Conservation (phyloP, 371 early-diverging fungal genomes). For the Rhizopus sp. region DNA sequence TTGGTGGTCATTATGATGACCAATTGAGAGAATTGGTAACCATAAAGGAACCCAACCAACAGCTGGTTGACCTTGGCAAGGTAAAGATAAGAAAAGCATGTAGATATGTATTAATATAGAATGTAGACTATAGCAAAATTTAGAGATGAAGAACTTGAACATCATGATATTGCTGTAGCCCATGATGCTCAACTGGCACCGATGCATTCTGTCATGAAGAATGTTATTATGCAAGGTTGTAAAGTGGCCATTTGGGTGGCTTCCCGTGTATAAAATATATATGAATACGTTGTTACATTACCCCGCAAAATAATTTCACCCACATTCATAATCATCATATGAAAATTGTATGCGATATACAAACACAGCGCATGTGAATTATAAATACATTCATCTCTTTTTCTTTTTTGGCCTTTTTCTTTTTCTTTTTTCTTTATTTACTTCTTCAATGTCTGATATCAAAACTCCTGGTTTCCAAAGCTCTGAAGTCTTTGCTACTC, state of each 20-base stretch:
- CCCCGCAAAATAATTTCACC: background rate
- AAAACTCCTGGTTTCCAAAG: conserved; percentile 46
- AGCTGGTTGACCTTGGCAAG: conserved; percentile 61
- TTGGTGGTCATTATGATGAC: conserved; percentile 97
- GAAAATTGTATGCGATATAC: background rate
- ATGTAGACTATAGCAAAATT: conserved; percentile 71
- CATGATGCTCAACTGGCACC: conserved; percentile 88
- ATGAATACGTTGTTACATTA: background rate
- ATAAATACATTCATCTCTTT: background rate
- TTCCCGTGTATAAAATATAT: conserved; percentile 35
- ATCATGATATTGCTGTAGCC: conserved; percentile 88
- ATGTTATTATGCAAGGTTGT: conserved; percentile 82
- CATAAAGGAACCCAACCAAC: conserved; percentile 58
- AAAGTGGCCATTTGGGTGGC: conserved; percentile 83
- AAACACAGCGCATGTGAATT: background rate
- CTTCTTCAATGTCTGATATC: conserved; percentile 42
- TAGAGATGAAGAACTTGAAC: conserved; percentile 95
- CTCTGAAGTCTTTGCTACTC: conserved; percentile 45
- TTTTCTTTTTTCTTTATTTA: background rate
- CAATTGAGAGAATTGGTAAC: conserved; percentile 76
- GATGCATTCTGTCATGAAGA: conserved; percentile 67
- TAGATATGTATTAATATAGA: background rate
- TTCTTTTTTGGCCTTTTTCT: background rate
- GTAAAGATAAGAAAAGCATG: conserved; percentile 32
- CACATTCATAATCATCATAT: background rate